These are phyloP conservation scores for Stylosanthes scabra DNA, from an alignment of 331 rosid genomes.

Conservation along the genomic window DNA sequence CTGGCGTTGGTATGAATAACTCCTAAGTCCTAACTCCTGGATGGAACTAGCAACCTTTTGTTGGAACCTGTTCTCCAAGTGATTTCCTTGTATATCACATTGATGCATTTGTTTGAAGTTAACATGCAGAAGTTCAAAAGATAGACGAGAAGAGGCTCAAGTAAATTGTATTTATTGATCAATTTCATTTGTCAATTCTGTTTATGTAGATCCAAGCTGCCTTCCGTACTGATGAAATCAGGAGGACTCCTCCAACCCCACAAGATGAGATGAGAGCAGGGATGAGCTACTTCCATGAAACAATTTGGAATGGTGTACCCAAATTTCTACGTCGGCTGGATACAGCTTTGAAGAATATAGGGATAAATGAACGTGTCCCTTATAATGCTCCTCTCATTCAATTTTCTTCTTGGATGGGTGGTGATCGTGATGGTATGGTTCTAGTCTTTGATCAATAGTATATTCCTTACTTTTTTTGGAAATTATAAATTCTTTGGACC, in stretches of 20 bases:
- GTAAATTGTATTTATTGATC: neutral
- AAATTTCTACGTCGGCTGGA: conserved; percentile 89
- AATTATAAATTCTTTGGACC: no score
- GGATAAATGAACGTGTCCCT: conserved; percentile 81
- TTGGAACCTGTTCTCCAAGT: neutral
- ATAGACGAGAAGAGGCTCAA: neutral
- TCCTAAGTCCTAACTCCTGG: neutral
- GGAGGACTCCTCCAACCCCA: conserved; percentile 93
- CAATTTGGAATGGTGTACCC: conserved; percentile 96
- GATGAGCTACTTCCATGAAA: conserved; percentile 97
- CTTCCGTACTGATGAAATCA: conserved; percentile 95
- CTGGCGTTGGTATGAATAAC: neutral
- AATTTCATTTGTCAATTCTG: conserved; percentile 1
- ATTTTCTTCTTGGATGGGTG: conserved; percentile 99
- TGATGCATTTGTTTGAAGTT: neutral
- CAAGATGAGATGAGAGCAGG: conserved; percentile 99
- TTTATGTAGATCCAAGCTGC: conserved; percentile 91
- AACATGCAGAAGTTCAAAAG: no score
- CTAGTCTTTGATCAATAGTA: conserved; percentile 25
- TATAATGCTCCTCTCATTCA: conserved; percentile 93
- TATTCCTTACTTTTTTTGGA: neutral
- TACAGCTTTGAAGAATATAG: conserved; percentile 89
- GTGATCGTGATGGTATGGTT: conserved; percentile 93
- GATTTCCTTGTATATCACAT: neutral
- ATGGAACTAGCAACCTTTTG: neutral